Percentiles rank a stretch among this genome's conserved stretches.
These are phyloP conservation scores for Paracorniculantispora psalliotae DNA, from an alignment of 2,329 filamentous ascomycete genomes.

Conservation along the genomic window DNA sequence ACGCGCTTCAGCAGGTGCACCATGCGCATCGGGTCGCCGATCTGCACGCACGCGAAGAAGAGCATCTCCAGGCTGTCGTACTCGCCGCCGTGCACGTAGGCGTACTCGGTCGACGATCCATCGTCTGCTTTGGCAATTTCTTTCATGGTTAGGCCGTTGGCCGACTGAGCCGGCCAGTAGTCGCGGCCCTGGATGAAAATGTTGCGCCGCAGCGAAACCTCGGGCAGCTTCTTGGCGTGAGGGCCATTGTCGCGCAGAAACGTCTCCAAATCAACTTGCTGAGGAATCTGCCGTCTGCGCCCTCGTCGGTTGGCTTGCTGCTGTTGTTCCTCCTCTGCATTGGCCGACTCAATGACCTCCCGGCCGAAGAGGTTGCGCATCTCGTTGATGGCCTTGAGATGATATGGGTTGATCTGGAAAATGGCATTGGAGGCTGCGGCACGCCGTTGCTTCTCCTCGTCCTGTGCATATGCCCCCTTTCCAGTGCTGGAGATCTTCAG, in stretches of 20 bases:
- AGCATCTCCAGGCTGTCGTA: conserved; percentile 72
- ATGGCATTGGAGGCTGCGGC: conserved; percentile 34
- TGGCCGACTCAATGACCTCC: conserved; percentile 52
- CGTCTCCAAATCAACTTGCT: conserved; percentile 54
- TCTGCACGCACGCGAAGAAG: conserved; percentile 77
- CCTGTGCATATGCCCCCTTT: background rate
- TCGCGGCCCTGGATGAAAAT: conserved; percentile 83
- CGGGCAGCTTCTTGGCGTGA: conserved; percentile 57
- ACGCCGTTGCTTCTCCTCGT: conserved; percentile 12
- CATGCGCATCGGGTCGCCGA: conserved; percentile 76
- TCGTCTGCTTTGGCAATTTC: conserved; percentile 36
- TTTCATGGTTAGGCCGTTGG: conserved; percentile 81
- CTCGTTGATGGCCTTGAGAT: conserved; percentile 83
- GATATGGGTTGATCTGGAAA: conserved; percentile 54
- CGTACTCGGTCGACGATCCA: conserved; percentile 63
- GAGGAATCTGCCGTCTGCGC: conserved; percentile 32
- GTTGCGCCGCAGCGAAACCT: conserved; percentile 70
- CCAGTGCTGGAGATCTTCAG: conserved; percentile 34
- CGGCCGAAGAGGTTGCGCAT: conserved; percentile 64
- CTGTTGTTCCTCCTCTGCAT: conserved; percentile 45
- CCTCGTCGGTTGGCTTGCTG: conserved; percentile 23
- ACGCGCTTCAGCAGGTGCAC: conserved; percentile 58
- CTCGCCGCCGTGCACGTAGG: conserved; percentile 65
- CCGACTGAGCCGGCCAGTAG: conserved; percentile 74
- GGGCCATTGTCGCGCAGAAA: conserved; percentile 49